Conservation (phyloP, 306 rosid species). For the Trifolium fragiferum region DNA sequence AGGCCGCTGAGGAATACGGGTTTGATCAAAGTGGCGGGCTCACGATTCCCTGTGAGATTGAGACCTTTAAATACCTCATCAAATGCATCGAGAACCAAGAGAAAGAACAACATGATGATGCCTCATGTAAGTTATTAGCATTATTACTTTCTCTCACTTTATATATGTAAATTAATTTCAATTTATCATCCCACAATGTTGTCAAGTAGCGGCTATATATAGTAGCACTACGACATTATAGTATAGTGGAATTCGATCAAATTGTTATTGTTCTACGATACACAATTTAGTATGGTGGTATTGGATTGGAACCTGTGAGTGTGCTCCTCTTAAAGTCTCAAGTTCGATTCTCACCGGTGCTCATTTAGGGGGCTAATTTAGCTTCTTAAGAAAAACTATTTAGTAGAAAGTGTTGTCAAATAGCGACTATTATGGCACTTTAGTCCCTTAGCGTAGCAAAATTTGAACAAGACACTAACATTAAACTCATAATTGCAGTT, state of each 20-base stretch:
- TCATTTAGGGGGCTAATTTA: too few species aligned
- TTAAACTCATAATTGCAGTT: conserved; percentile 47
- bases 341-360: too few species aligned
- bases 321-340: too few species aligned
- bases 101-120: conserved; percentile 45
- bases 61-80: conserved; percentile 86
- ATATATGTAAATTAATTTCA: background rate
- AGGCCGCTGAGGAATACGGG: conserved; percentile 90
- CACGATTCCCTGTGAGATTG: conserved; percentile 87
- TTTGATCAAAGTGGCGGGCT: conserved; percentile 81
- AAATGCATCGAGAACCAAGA: conserved; percentile 77
- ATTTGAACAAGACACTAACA: conserved; percentile 32
- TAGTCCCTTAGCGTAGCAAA: background rate
- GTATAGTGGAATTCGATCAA: background rate
- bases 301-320: too few species aligned
- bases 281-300: too few species aligned
- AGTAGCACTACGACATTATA: background rate
- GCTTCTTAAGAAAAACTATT: too few species aligned
- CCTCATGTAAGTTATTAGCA: conserved; percentile 45
- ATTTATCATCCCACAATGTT: background rate
- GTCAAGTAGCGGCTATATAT: background rate
- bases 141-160: background rate
- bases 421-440: background rate
- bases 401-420: background rate
- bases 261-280: background rate